phyloP scores from a whole-genome alignment of 108 stramenopile genomes.

The Nitzschia putrida region DNA sequence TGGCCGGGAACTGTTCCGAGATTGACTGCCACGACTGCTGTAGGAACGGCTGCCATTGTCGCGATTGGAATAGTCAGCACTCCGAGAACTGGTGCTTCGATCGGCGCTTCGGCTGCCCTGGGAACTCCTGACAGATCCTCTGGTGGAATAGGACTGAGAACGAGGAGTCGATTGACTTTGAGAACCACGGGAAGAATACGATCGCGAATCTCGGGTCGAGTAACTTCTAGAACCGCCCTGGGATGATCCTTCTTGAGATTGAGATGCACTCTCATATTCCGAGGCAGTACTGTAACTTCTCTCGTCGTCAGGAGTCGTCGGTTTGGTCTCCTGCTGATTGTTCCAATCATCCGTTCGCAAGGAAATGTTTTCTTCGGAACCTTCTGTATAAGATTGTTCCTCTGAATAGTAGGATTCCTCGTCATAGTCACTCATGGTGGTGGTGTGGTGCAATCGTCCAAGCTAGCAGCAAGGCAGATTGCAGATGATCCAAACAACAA shows the following conservation, averaged over 20 bases:
- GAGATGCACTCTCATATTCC: not conserved
- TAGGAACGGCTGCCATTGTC: not conserved
- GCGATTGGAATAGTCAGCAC: too few species aligned
- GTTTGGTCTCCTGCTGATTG: not conserved
- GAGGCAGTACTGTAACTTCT: not conserved
- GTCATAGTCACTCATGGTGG: too few species aligned
- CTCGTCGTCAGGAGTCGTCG: not conserved
- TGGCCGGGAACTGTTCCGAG: not conserved
- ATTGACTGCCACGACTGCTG: not conserved
- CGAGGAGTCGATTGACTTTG: not conserved
- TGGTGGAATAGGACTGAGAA: not conserved
- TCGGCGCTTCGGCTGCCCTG: not conserved
- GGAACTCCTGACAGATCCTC: not conserved
- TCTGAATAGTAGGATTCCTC: too few species aligned
- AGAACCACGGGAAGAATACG: conserved; percentile 2
- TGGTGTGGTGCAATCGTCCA: too few species aligned
- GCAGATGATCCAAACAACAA: too few species aligned
- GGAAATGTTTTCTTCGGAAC: not conserved
- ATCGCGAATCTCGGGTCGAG: not conserved
- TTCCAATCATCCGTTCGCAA: not conserved
- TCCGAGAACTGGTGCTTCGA: not conserved
- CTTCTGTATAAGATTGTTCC: not conserved
- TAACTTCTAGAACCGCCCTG: not conserved
- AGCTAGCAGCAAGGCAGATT: too few species aligned
- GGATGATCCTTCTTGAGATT: not conserved